Conservation (phyloP, 176 grass and related monocot species). For the Musa troglodytarum region DNA sequence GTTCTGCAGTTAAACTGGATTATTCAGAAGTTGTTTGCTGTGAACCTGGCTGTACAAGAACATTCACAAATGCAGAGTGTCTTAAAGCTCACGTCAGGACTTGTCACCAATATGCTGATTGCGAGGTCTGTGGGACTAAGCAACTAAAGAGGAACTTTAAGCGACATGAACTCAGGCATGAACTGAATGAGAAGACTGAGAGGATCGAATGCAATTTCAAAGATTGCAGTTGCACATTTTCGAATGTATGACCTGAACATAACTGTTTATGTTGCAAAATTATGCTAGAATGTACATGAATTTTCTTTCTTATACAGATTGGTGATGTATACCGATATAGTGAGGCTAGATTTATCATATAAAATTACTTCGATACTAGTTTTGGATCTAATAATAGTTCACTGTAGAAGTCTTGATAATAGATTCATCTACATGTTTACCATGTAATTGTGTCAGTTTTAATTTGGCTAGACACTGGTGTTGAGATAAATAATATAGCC, state of each 20-base stretch:
- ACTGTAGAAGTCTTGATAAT: too few species aligned
- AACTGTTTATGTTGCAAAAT: not conserved
- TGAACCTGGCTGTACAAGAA: conserved; percentile 54
- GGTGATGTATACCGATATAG: not conserved
- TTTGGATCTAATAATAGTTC: too few species aligned
- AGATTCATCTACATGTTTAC: not conserved
- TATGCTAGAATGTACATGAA: too few species aligned
- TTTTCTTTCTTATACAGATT: too few species aligned
- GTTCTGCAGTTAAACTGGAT: conserved; percentile 45
- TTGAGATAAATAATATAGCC: too few species aligned
- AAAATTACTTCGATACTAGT: too few species aligned
- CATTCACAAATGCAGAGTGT: conserved; percentile 46
- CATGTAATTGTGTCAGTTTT: conserved; percentile 2
- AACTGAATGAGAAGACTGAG: conserved; percentile 24
- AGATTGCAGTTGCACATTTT: conserved; percentile 61
- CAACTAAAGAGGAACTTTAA: conserved; percentile 81
- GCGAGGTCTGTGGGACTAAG: conserved; percentile 48
- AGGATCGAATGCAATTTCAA: conserved; percentile 48
- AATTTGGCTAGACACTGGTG: not conserved
- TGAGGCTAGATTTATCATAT: too few species aligned
- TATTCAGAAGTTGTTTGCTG: conserved; percentile 54
- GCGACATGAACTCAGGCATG: conserved; percentile 55
- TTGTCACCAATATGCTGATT: conserved; percentile 47
- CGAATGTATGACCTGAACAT: conserved; percentile 33
- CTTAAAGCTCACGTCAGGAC: conserved; percentile 51